phyloP scores from a whole-genome alignment of 768 basidiomycete species.

The Russula griseocarnosa region DNA sequence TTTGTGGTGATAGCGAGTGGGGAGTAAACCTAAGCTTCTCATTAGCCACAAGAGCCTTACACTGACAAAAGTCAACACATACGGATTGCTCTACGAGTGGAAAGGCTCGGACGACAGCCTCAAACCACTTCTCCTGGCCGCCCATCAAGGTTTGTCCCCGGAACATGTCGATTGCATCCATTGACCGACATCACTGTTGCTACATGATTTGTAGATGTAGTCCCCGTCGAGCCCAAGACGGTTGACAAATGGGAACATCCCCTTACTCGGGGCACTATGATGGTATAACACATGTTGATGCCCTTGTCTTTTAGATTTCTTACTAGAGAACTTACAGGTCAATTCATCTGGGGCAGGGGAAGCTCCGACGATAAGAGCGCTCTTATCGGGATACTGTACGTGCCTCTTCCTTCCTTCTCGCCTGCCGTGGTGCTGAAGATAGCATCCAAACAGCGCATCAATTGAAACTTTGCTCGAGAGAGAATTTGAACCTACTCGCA shows the following conservation, averaged over 20 bases:
- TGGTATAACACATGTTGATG: conserved; percentile 34
- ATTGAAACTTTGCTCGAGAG: conserved; percentile 41
- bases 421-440: not conserved
- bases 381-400: conserved; percentile 36
- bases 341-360: conserved; percentile 37
- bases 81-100: conserved; percentile 59
- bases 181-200: not conserved
- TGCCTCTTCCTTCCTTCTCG: not conserved
- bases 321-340: conserved; percentile 23
- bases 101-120: conserved; percentile 46
- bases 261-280: conserved; percentile 64
- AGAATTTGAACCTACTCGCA: conserved; percentile 39
- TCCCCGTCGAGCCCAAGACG: conserved; percentile 58
- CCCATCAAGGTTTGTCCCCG: conserved; percentile 46
- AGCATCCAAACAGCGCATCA: conserved; percentile 32
- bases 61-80: conserved; percentile 57
- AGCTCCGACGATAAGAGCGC: conserved; percentile 38
- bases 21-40: not conserved
- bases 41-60: conserved; percentile 47
- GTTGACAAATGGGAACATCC: conserved; percentile 55
- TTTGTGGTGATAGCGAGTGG: not conserved
- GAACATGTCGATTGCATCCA: conserved; percentile 26
- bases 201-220: conserved; percentile 48
- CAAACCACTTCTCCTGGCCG: conserved; percentile 54
- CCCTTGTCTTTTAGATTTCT: not conserved